These are phyloP conservation scores for Excoecaria agallocha DNA, from an alignment of 345 rosid genomes.

Conservation along the genomic window DNA sequence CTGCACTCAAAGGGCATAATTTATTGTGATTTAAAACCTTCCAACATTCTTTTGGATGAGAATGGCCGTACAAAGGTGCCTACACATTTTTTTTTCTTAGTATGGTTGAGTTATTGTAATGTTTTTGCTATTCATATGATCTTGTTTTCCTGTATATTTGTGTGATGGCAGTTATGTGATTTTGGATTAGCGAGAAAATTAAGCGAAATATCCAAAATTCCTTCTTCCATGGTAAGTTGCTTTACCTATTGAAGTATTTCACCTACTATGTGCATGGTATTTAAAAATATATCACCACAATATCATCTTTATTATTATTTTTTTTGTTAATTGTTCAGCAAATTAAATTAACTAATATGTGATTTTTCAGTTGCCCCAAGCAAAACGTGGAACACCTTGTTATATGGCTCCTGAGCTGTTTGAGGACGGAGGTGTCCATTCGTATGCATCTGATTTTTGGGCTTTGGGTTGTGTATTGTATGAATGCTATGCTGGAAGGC, in stretches of 20 bases:
- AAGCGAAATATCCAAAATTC: constrained; percentile 66
- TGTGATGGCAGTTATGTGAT: constrained; percentile 81
- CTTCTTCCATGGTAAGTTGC: constrained; percentile 61
- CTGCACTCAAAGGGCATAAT: constrained; percentile 89
- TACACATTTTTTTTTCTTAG: constrained; percentile 6
- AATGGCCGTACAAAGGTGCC: constrained; percentile 82
- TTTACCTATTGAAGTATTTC: constrained; percentile 6
- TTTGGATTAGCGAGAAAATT: constrained; percentile 89
- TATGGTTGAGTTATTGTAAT: constrained; percentile 12
- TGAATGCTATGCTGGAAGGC: constrained; percentile 89
- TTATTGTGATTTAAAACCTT: constrained; percentile 94
- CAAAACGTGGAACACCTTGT: constrained; percentile 96
- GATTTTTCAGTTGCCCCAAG: constrained; percentile 59
- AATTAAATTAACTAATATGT: constrained; percentile 14
- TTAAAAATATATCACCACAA: constrained; percentile 1
- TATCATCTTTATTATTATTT: not conserved
- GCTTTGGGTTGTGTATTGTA: constrained; percentile 96
- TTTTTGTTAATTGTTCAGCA: not conserved
- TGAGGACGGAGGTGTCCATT: constrained; percentile 96
- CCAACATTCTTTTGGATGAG: constrained; percentile 91
- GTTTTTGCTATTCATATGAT: constrained; percentile 10
- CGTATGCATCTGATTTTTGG: constrained; percentile 98
- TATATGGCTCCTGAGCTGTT: constrained; percentile 99
- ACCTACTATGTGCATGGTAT: not conserved
- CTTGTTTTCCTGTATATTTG: constrained; percentile 11